These are phyloP conservation scores for Carex littledalei DNA, from an alignment of 176 grass and related monocot species.

Conservation along the genomic window DNA sequence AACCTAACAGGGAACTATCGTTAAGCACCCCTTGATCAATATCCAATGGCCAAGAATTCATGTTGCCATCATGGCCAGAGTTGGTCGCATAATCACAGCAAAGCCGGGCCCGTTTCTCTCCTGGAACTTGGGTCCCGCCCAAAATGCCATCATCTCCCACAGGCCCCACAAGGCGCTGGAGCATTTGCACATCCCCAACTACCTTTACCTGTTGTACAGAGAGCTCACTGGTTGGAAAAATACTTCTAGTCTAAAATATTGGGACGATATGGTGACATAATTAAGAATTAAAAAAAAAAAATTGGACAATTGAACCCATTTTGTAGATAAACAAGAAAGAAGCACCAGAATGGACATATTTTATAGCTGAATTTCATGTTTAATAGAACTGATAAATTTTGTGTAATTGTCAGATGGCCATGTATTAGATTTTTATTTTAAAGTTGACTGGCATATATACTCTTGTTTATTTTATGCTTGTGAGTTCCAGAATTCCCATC, in stretches of 20 bases:
- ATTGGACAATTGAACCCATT: background rate
- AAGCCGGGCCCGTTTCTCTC: constrained; percentile 32
- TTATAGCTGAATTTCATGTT: background rate
- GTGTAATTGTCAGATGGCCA: background rate
- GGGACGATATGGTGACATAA: background rate
- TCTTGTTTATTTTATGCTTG: background rate
- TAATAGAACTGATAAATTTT: background rate
- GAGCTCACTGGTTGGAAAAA: background rate
- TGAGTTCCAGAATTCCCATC: background rate
- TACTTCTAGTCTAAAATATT: background rate
- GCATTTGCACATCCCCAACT: constrained; percentile 46
- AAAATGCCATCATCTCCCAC: background rate
- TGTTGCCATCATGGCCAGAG: background rate
- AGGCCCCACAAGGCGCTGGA: constrained; percentile 30
- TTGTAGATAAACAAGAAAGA: background rate
- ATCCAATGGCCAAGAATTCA: constrained; percentile 17
- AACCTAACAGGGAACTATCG: constrained; percentile 4
- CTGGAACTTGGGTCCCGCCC: background rate
- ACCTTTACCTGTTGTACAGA: constrained; percentile 41
- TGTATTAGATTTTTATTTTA: background rate
- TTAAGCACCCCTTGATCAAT: background rate
- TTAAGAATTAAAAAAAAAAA: background rate
- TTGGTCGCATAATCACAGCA: constrained; percentile 19
- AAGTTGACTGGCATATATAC: background rate
- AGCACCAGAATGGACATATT: background rate